Conservation (phyloP, 1,284 basidiomycete genomes). For the Amylostereum areolatum region DNA sequence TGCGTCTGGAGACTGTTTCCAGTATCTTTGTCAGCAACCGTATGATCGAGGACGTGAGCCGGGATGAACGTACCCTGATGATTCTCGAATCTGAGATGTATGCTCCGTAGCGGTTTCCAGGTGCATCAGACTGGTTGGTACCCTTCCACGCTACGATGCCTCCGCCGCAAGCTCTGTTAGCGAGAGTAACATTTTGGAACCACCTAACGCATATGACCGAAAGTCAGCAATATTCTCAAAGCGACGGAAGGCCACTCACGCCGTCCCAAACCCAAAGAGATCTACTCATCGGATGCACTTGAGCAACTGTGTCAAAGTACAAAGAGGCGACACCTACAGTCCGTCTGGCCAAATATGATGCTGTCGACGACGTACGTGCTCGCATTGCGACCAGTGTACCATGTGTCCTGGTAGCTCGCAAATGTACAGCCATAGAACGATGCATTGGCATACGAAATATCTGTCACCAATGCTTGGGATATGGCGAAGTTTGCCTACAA, state of each 20-base stretch:
- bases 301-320: background rate
- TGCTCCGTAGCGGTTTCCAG: conserved; percentile 51
- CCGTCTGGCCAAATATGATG: conserved; percentile 56
- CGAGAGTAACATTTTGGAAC: conserved; percentile 55
- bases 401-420: conserved; percentile 61
- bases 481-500: conserved; percentile 49
- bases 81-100: conserved; percentile 55
- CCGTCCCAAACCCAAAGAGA: conserved; percentile 51
- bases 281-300: conserved; percentile 24
- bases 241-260: conserved; percentile 29
- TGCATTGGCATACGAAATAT: conserved; percentile 56
- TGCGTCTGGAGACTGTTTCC: conserved; percentile 51
- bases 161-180: conserved; percentile 58
- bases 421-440: conserved; percentile 67
- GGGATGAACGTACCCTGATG: conserved; percentile 34
- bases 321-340: conserved; percentile 37
- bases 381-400: conserved; percentile 55
- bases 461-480: conserved; percentile 53
- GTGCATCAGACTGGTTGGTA: conserved; percentile 45
- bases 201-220: conserved; percentile 29
- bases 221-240: background rate
- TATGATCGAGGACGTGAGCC: background rate
- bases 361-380: conserved; percentile 59
- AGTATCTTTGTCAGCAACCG: background rate
- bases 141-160: conserved; percentile 60